Conservation (phyloP, 2,329 filamentous ascomycete species). For the Graphilbum ipis-grandicollis region DNA sequence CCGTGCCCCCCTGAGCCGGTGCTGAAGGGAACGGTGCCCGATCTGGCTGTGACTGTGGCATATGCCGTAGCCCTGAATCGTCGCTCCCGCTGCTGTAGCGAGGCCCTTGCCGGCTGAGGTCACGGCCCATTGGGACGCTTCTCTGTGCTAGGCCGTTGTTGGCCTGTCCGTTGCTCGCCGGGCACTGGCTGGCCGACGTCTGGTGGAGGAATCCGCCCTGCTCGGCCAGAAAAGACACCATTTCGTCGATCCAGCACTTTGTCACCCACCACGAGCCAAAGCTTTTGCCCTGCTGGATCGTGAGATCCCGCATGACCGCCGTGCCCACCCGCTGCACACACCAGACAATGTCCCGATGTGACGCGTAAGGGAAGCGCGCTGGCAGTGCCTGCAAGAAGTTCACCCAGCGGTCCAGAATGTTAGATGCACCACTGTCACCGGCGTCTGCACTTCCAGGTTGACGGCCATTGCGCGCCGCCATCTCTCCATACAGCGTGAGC, state of each 20-base stretch:
- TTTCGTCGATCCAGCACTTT: conserved; percentile 90
- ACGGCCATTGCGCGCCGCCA: conserved; percentile 28
- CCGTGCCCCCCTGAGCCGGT: conserved; percentile 13
- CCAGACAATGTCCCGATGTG: conserved; percentile 55
- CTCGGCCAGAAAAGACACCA: conserved; percentile 78
- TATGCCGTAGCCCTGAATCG: conserved; percentile 24
- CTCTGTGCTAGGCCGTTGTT: conserved; percentile 9
- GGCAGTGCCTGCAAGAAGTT: conserved; percentile 54
- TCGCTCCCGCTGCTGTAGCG: conserved; percentile 27
- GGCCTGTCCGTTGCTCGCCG: conserved; percentile 4
- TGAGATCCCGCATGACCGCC: conserved; percentile 65
- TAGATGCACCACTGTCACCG: conserved; percentile 30
- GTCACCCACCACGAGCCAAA: conserved; percentile 92
- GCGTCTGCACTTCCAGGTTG: conserved; percentile 20
- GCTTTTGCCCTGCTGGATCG: conserved; percentile 58
- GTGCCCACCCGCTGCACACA: conserved; percentile 62
- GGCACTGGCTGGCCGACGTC: conserved; percentile 19
- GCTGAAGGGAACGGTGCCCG: conserved; percentile 30
- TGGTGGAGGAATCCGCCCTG: conserved; percentile 72
- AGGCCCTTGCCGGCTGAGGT: conserved; percentile 18
- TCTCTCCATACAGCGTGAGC: conserved; percentile 41
- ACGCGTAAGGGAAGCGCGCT: conserved; percentile 54
- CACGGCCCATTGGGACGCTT: conserved; percentile 12
- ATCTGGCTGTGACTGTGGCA: conserved; percentile 30
- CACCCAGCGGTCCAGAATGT: conserved; percentile 65